phyloP scores from a whole-genome alignment of 345 rosid genomes.

The Hypericum androsaemum region DNA sequence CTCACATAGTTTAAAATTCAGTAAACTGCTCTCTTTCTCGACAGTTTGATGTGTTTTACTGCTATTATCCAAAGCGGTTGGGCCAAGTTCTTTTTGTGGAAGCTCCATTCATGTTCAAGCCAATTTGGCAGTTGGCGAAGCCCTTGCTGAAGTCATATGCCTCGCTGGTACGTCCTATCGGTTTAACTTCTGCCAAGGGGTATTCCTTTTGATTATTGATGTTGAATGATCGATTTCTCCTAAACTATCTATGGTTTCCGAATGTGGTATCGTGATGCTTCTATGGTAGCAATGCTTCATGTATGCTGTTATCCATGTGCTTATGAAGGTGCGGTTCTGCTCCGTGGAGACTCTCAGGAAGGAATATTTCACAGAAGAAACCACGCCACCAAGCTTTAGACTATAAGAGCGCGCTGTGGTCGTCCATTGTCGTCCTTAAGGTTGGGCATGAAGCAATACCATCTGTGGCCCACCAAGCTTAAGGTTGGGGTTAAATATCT shows the following conservation, averaged over 20 bases:
- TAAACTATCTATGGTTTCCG: no score
- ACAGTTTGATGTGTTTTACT: slow-evolving; percentile 86
- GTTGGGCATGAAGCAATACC: no score
- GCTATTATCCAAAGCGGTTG: slow-evolving; percentile 81
- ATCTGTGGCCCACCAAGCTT: no score
- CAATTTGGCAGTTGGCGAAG: slow-evolving; percentile 73
- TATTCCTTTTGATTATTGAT: not conserved
- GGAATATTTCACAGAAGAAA: slow-evolving; percentile 76
- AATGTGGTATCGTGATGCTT: no score
- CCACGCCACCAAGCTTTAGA: slow-evolving; percentile 46
- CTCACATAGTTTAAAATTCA: no score
- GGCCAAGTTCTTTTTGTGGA: slow-evolving; percentile 82
- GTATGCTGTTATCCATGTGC: not conserved
- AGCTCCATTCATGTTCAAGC: slow-evolving; percentile 77
- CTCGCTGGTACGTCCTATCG: slow-evolving; percentile 49
- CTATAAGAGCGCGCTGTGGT: slow-evolving; percentile 17
- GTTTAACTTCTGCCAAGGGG: not conserved
- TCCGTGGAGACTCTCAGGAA: slow-evolving; percentile 48
- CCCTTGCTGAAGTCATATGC: slow-evolving; percentile 68
- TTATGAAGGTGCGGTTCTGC: slow-evolving; percentile 70
- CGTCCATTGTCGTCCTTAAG: no score
- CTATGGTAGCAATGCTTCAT: not conserved
- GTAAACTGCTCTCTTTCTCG: slow-evolving; percentile 4
- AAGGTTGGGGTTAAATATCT: no score
- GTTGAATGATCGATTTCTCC: not conserved